Evolutionary conservation across 2,329 filamentous ascomycete genomes (phyloP), one percentile per base, ranked within the genome.

Genomic region (Ceratocystis cacaofunesta): DNA sequence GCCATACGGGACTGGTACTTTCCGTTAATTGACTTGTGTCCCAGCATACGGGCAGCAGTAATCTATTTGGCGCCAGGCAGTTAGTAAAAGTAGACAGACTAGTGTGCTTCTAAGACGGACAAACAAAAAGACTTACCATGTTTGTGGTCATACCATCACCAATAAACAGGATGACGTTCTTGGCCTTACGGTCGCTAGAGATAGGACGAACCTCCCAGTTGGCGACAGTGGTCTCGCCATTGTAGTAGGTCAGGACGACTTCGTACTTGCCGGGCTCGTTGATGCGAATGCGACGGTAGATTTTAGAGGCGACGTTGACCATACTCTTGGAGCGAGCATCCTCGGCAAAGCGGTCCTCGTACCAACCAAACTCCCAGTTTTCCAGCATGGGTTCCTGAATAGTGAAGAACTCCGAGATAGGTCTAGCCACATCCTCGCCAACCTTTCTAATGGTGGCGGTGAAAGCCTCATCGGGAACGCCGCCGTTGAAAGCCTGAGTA

Each of bases 101-200:
- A 25, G 22, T 25, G 5, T 41, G 36, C 12, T 41, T 41, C 36
- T 1, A 41, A 41, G 3, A 12, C 12, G 36, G 12, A 48, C 22
- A 25, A 25, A 3, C 22, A 25, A 25, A 50, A 6, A 12, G 60
- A 64, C 72, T 64, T 71, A 77, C 75, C 85, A 88, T 88, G 75
- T 89, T 89, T 57, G 87, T 90, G 41, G 83, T 86, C 83, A 85
- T 86, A 67, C 83, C 83, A 70, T 85, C 67, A 73, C 90, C 90
- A 69, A 95, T 89, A 76, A 94, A 95, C 69, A 94, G 80, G 70
- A 94, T 84, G 69, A 94, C 84, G 70, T 94, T 94, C 82, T 92
- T 94, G 48, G 89, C 86, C 77, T 84, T 89, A 75, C 88, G 85
- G 73, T 83, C 79, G 66, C 84, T 80, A 44, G 83, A 80, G 36